These are phyloP conservation scores for Talaromyces borbonicus DNA, from an alignment of 495 filamentous ascomycete genomes.

Conservation along the genomic window DNA sequence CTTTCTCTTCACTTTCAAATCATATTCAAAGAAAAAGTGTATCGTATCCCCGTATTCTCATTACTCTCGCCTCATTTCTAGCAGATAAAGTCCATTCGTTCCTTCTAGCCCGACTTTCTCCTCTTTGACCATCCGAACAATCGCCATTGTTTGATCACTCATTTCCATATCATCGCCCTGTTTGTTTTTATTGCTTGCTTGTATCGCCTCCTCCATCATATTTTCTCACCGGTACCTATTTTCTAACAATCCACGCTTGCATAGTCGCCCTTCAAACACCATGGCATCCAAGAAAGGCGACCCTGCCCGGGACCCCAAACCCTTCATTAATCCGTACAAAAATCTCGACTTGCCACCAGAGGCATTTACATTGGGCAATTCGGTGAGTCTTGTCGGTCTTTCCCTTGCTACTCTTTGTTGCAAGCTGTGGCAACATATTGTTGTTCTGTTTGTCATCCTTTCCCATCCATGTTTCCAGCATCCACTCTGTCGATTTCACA, in stretches of 20 bases:
- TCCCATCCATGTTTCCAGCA: not conserved
- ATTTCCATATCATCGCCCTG: not conserved
- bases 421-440: not conserved
- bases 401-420: not conserved
- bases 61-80: conserved; percentile 9
- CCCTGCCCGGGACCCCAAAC: conserved; percentile 5
- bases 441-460: conserved; percentile 7
- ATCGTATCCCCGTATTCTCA: conserved; percentile 6
- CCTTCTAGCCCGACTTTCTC: not conserved
- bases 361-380: conserved; percentile 16
- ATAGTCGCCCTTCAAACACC: not conserved
- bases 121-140: not conserved
- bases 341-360: conserved; percentile 21
- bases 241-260: conserved; percentile 1
- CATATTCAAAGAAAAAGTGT: too few relatives aligned
- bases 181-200: not conserved
- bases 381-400: conserved; percentile 14
- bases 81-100: conserved; percentile 5
- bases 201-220: not conserved
- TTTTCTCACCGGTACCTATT: too few relatives aligned
- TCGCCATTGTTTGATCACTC: not conserved
- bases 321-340: conserved; percentile 14
- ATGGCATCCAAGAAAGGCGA: conserved; percentile 5
- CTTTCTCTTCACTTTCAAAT: conserved; percentile 5
- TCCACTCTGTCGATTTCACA: not conserved